Evolutionary conservation across 2,329 filamentous ascomycete genomes (phyloP), one percentile per base, ranked within the genome.

Genomic region (Aspergillus ibericus): DNA sequence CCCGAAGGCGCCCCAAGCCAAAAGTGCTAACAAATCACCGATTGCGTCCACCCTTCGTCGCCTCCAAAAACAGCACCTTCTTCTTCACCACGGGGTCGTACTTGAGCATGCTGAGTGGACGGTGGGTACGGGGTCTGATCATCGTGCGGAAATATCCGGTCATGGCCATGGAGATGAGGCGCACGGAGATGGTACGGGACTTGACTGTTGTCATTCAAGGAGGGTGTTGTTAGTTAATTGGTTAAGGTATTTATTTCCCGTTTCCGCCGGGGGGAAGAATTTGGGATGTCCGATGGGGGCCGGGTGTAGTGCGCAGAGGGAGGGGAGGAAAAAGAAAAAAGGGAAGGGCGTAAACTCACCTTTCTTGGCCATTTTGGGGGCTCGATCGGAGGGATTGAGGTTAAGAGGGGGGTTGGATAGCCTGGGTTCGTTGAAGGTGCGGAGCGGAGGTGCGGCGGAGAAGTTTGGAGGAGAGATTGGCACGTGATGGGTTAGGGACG

Each of bases 61-160:
- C 87, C 76, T 99, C 95, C 58, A 98, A 85, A 78, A 99, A 99
- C 29, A 99, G 83, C 32, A 99, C 95, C 80, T 96, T 90, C 82
- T 93, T 92, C 76, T 92, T 90, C 56, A 99, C 95, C 65, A 99
- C 93, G 42, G 95, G 95, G 75, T 99, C 95, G 79, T 99, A 99
- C 82, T 99, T 99, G 69, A 99, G 82, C 92, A 99, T 95, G 81
- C 92, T 96, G 79, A 99, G 85, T 57, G 96, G 93, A 46, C 89
- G 83, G 63, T 92, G 84, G 29, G 85, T 84, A 67, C 95, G 88
- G 12, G 92, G 93, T 59, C 96, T 88, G 68, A 89, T 84, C 77
- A 96, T 87, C 55, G 92, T 96, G 78, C 93, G 93, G 83, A 93
- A 99, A 84, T 92, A 99, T 72, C 95, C 95, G 25, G 95, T 99